Evolutionary conservation across 768 basidiomycete genomes (phyloP), one percentile per base, ranked within the genome.

Genomic region (button mushroom (Agaricus bisporus)): DNA sequence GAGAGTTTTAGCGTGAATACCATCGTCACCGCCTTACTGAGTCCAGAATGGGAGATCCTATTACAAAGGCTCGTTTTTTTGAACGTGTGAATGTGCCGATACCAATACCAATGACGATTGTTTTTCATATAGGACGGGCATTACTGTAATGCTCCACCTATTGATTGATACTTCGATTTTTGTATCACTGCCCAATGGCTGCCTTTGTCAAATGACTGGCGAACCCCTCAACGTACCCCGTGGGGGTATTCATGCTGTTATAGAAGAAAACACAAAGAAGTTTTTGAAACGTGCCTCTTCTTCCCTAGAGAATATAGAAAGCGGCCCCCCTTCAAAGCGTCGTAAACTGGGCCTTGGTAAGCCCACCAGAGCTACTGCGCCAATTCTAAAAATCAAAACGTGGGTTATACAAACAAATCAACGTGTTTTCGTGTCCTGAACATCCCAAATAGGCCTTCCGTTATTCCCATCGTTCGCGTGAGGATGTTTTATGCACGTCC

Each of bases 171-270:
- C 85, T 0, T 86, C 82, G 9, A 57, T 95, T 15, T 98, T 93
- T 64, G 62, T 87, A 14, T 72, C 86, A 2, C 68, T 97, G 18
- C 87, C 88, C 0, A 95, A 97, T 61, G 83, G 81, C 17, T 95
- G 91, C 62, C 77, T 86, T 36, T 88, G 88, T 56, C 95, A 98
- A 66, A 64, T 97, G 54, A 81, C 85, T 0, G 95, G 95, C 4
- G 73, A 74, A 35, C 85, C 88, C 0, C 64, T 95, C 20, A 70
- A 82, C 58, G 69, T 59, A 42, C 42, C 26, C 60, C 64, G 49
- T 56, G 61, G 63, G 51, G 59, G 54, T 54, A 65, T 65, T n/a
- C 42, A 37, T 61, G 56, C 59, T 53, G 59, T 46, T 25, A 32
- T 22, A 37, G 28, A n/a, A n/a, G 29, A 54, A 45, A 45, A 26